Percentiles rank a stretch among this genome's conserved stretches.
Evolutionary conservation across 805 yeast species (phyloP).

Genomic region (Metschnikowia gruessii): DNA sequence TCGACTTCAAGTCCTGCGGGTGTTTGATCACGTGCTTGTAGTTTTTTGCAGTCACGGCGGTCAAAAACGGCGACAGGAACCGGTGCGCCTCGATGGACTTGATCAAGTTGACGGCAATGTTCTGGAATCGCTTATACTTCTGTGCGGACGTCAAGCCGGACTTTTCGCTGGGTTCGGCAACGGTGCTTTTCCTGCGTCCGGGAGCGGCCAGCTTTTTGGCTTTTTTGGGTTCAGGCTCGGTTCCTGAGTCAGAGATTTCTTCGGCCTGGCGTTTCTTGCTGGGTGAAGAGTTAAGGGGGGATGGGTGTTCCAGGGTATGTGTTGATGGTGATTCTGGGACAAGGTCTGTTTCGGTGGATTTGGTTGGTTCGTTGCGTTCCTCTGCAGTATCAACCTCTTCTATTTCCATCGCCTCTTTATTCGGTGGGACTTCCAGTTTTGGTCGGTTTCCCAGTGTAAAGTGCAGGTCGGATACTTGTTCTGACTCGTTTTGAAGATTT

Average conservation of each 20-base stretch:
- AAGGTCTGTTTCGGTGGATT: too few relatives aligned
- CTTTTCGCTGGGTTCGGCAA: neutral
- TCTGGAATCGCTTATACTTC: slow-evolving; percentile 52
- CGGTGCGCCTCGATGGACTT: slow-evolving; percentile 66
- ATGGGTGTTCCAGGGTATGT: too few relatives aligned
- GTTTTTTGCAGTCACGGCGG: slow-evolving; percentile 72
- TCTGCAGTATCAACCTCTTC: too few relatives aligned
- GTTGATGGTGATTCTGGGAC: too few relatives aligned
- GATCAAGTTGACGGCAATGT: slow-evolving; percentile 58
- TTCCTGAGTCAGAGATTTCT: neutral
- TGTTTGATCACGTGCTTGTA: slow-evolving; percentile 58
- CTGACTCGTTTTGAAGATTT: too few relatives aligned
- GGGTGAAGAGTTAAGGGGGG: too few relatives aligned
- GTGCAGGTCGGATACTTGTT: too few relatives aligned
- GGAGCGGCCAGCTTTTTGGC: neutral
- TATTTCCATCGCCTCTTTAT: too few relatives aligned
- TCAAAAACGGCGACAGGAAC: slow-evolving; percentile 69
- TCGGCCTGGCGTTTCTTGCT: neutral
- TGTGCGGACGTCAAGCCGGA: slow-evolving; percentile 5
- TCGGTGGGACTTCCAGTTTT: too few relatives aligned
- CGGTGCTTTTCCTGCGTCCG: neutral
- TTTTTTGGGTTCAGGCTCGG: neutral
- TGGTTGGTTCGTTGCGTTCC: too few relatives aligned
- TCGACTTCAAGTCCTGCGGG: slow-evolving; percentile 68
- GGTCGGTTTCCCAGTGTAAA: too few relatives aligned